Evolutionary conservation across 257 asterid species (phyloP).

Genomic region (Scutellaria barbata): DNA sequence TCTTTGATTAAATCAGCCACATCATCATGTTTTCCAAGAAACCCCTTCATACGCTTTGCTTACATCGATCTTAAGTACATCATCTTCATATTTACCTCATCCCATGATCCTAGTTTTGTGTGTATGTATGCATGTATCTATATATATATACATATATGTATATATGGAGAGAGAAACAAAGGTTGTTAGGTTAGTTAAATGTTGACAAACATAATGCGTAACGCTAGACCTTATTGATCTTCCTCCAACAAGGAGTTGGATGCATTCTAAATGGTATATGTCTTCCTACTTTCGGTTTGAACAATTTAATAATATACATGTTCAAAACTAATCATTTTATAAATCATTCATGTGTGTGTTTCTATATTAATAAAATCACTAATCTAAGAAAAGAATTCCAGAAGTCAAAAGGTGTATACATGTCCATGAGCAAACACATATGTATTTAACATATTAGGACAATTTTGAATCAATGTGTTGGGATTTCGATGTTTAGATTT

Average conservation of each 20-base stretch:
- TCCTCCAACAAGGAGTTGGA: slow-evolving; percentile 81
- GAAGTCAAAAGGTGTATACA: slow-evolving; percentile 48
- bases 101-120: too few relatives aligned
- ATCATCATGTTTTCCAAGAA: too few relatives aligned
- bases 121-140: too few relatives aligned
- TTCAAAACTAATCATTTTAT: slow-evolving; percentile 13
- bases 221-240: slow-evolving; percentile 89
- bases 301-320: slow-evolving; percentile 35
- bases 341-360: slow-evolving; percentile 21
- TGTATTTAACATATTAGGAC: slow-evolving; percentile 93
- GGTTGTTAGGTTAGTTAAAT: too few relatives aligned
- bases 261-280: slow-evolving; percentile 97
- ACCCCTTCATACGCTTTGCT: too few relatives aligned
- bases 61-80: too few relatives aligned
- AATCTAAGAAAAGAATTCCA: background rate
- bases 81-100: too few relatives aligned
- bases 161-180: too few relatives aligned
- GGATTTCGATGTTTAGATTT: too few relatives aligned
- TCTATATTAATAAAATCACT: background rate
- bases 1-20: too few relatives aligned
- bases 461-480: slow-evolving; percentile 91
- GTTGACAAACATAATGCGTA: too few relatives aligned
- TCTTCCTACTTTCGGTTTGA: slow-evolving; percentile 98
- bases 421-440: slow-evolving; percentile 98
- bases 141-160: too few relatives aligned